Percentiles rank a stretch among this genome's conserved stretches.
phyloP scores from a whole-genome alignment of 345 rosid species.

The Anacardium occidentale region DNA sequence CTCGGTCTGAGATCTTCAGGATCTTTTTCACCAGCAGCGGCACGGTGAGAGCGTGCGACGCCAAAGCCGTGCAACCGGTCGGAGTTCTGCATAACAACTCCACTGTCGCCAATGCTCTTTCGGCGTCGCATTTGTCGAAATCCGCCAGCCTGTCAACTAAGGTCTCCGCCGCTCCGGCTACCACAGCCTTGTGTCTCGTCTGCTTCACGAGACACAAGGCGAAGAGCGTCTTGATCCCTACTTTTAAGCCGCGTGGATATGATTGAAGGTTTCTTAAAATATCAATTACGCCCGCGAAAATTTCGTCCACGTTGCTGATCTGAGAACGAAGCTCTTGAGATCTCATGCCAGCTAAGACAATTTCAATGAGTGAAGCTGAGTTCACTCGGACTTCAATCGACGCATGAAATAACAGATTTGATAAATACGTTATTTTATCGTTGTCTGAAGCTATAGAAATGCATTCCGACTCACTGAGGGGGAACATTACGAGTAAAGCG shows the following conservation, averaged over 20 bases:
- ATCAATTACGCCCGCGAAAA: conserved; percentile 77
- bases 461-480: conserved; percentile 65
- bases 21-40: conserved; percentile 73
- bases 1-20: conserved; percentile 76
- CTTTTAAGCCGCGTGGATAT: conserved; percentile 64
- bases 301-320: conserved; percentile 49
- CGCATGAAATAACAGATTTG: conserved; percentile 52
- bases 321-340: conserved; percentile 60
- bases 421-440: conserved; percentile 41
- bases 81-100: conserved; percentile 84
- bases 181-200: conserved; percentile 70
- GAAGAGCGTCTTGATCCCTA: conserved; percentile 76
- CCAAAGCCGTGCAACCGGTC: conserved; percentile 63
- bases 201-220: conserved; percentile 82
- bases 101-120: conserved; percentile 77
- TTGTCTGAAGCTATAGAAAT: conserved; percentile 51
- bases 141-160: conserved; percentile 69
- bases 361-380: conserved; percentile 79
- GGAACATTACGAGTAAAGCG: conserved; percentile 59
- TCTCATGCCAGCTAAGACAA: conserved; percentile 62
- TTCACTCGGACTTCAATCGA: conserved; percentile 68
- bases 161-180: conserved; percentile 70
- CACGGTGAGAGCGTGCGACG: conserved; percentile 71
- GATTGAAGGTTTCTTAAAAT: conserved; percentile 49
- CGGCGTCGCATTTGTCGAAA: conserved; percentile 81